phyloP scores from a whole-genome alignment of 192 early-diverging fungal species.

The Lunasporangiospora selenospora region DNA sequence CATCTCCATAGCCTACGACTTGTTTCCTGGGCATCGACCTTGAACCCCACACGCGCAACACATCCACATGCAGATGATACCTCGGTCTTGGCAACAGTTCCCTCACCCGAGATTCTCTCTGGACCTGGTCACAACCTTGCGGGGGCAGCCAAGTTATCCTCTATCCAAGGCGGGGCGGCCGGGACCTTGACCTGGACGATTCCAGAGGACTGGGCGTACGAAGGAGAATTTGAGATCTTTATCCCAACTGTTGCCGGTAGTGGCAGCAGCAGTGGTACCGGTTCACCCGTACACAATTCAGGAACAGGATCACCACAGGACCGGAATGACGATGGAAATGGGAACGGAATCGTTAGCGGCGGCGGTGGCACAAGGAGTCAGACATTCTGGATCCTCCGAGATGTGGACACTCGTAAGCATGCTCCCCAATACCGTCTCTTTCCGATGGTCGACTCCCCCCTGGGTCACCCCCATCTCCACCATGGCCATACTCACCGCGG shows the following conservation, averaged over 20 bases:
- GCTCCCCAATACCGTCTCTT: slow-evolving; percentile 17
- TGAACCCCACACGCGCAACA: neutral
- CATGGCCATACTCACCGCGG: too few species aligned
- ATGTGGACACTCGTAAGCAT: slow-evolving; percentile 6
- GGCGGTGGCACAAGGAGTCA: neutral
- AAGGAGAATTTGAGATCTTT: slow-evolving; percentile 40
- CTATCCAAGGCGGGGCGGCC: slow-evolving; percentile 5
- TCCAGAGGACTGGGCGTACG: slow-evolving; percentile 40
- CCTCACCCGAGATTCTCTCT: slow-evolving; percentile 17
- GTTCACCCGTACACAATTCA: neutral
- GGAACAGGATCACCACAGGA: neutral
- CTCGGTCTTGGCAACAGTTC: too few species aligned
- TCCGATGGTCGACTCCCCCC: too few species aligned
- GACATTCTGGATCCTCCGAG: slow-evolving; percentile 41
- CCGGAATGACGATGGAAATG: too few species aligned
- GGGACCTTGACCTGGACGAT: slow-evolving; percentile 26
- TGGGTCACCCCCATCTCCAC: too few species aligned
- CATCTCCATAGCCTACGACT: slow-evolving; percentile 13
- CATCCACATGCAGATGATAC: too few species aligned
- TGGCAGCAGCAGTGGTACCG: too few species aligned
- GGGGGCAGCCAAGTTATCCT: neutral
- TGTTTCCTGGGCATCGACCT: slow-evolving; percentile 31
- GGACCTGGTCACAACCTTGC: slow-evolving; percentile 18
- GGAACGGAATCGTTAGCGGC: too few species aligned
- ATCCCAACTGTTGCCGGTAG: slow-evolving; percentile 9